Conservation (phyloP, 1,284 basidiomycete genomes). For the Anthracocystis walkeri region DNA sequence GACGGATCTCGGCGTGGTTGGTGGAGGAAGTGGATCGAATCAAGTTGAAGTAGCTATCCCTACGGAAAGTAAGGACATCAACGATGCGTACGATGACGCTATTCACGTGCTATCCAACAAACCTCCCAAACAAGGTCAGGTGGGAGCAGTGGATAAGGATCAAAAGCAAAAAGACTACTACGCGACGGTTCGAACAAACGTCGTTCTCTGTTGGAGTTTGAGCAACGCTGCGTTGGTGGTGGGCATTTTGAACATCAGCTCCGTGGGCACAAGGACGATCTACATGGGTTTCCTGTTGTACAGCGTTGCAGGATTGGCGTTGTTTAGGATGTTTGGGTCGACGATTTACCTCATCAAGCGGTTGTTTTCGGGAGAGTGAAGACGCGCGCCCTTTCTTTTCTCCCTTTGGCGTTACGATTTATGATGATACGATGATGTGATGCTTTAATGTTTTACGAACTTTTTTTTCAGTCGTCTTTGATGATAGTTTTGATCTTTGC, state of each 20-base stretch:
- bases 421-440: neutral
- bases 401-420: too few species aligned
- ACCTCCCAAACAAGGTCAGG: slow-evolving; percentile 38
- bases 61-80: slow-evolving; percentile 63
- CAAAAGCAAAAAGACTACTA: slow-evolving; percentile 67
- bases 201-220: slow-evolving; percentile 81
- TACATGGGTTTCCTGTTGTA: slow-evolving; percentile 68
- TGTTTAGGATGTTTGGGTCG: slow-evolving; percentile 58
- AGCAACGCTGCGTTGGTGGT: slow-evolving; percentile 65
- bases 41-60: slow-evolving; percentile 66
- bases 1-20: slow-evolving; percentile 64
- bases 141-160: slow-evolving; percentile 51
- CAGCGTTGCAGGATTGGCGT: slow-evolving; percentile 57
- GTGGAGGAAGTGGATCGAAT: slow-evolving; percentile 12
- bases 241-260: slow-evolving; percentile 61
- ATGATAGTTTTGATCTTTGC: too few species aligned
- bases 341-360: slow-evolving; percentile 58
- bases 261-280: slow-evolving; percentile 35
- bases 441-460: slow-evolving; percentile 1
- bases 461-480: neutral
- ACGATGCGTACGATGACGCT: slow-evolving; percentile 67
- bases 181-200: slow-evolving; percentile 85
- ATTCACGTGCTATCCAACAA: slow-evolving; percentile 63
- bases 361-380: slow-evolving; percentile 58
- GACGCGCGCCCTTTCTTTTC: too few species aligned